Evolutionary conservation across 306 rosid genomes (phyloP), one percentile per base, ranked within the genome.

Genomic region (Quercus ilex): DNA sequence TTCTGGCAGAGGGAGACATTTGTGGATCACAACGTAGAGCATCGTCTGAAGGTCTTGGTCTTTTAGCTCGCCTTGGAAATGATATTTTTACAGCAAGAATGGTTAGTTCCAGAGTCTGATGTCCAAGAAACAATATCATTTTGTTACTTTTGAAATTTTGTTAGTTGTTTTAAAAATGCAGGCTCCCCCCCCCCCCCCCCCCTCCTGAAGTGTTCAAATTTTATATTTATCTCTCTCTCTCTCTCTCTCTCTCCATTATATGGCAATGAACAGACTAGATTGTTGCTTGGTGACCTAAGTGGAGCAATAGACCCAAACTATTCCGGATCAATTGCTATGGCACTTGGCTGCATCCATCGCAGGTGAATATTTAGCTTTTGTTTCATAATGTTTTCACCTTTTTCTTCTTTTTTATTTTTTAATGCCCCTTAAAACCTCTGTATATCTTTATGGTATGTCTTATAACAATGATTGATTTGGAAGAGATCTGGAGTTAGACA

Each of bases 281-380:
- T 88, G 56, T 92, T 95, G 57, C 97, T 92, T 52, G 89, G 91
- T 67, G 98, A 95, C 79, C 91, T 95, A 82, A 90, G 83, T 79
- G 97, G 91, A 55, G 92, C 85, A 71, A 82, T 86, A 2, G 98
- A 90, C 83, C 77, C 92, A 76, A 79, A 86, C 87, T 90, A 89
- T 83, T 89, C 96, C 18, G 99, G 97, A 80, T 92, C 99, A 74
- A 84, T 95, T 85, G 95, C 97, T 81, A 85, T 95, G 59, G 92
- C 98, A 65, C 95, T 95, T 82, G 99, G 99, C 68, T 95, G 99
- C 87, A 93, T 95, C 83, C 98, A 95, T 81, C 92, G 93, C 91
- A 91, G 99, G 99, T 95, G 81, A 79, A 30, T 69, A 80, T 73
- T 83, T 31, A 67, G 43, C 59, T 72, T 69, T 51, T 55, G 41